Evolutionary conservation across 2,329 filamentous ascomycete genomes (phyloP).

Genomic region (Hyphodiscus sp.): DNA sequence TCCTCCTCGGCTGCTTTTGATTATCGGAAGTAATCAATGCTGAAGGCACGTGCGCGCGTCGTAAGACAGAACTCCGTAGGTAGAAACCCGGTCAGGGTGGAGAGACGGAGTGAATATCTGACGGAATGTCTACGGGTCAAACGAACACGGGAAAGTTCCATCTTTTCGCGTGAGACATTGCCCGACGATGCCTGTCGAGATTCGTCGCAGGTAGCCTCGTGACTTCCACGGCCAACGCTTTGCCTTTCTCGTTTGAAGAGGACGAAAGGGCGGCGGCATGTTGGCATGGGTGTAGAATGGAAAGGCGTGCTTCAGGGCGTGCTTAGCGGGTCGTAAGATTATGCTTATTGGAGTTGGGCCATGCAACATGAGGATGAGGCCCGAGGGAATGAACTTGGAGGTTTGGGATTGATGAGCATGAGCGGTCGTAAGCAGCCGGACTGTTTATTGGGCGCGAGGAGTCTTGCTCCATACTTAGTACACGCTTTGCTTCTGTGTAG

Average conservation of each 20-base stretch:
- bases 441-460: background rate
- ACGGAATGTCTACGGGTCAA: background rate
- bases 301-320: background rate
- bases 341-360: background rate
- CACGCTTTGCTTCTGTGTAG: background rate
- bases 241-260: background rate
- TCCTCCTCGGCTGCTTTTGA: too few relatives aligned
- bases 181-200: background rate
- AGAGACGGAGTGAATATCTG: too few relatives aligned
- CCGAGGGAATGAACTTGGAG: background rate
- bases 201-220: background rate
- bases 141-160: too few relatives aligned
- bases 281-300: background rate
- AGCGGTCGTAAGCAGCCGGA: background rate
- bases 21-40: too few relatives aligned
- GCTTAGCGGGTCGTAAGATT: background rate
- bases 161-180: background rate
- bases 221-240: background rate
- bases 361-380: background rate
- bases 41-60: too few relatives aligned
- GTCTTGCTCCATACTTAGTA: too few relatives aligned
- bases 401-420: background rate
- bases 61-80: too few relatives aligned
- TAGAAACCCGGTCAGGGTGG: too few relatives aligned
- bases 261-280: background rate